Conservation (phyloP, 1,284 basidiomycete species). For the Ustilago cynodontis region DNA sequence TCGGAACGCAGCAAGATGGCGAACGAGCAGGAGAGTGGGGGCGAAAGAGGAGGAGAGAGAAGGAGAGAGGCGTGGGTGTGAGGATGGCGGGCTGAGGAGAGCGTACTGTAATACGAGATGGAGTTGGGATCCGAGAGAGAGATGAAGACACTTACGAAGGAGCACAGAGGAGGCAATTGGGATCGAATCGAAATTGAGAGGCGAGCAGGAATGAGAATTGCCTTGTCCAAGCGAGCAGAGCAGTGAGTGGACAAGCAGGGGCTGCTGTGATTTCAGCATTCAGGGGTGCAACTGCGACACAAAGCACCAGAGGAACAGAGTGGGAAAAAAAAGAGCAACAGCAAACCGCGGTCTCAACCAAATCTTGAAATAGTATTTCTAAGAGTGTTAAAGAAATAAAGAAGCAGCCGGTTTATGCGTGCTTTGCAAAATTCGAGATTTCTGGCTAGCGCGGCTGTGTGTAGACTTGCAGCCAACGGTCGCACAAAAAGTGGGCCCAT, state of each 20-base stretch:
- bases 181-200: constrained; percentile 3
- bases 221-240: not conserved
- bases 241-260: not conserved
- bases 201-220: constrained; percentile 10
- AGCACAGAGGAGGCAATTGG: not conserved
- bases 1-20: not conserved
- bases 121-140: constrained; percentile 8
- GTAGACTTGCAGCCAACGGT: constrained; percentile 2
- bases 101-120: constrained; percentile 11
- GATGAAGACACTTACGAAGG: not conserved
- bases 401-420: no score
- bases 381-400: not conserved
- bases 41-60: not conserved
- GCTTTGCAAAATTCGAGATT: not conserved
- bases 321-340: not conserved
- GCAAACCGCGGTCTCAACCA: not conserved
- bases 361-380: not conserved
- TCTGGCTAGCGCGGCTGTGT: not conserved
- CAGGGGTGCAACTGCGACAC: constrained; percentile 1
- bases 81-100: not conserved
- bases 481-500: not conserved
- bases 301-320: not conserved
- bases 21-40: not conserved
- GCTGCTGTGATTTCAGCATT: no score
- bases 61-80: not conserved